phyloP scores from a whole-genome alignment of 768 basidiomycete species.

The Lactifluus pinguis region DNA sequence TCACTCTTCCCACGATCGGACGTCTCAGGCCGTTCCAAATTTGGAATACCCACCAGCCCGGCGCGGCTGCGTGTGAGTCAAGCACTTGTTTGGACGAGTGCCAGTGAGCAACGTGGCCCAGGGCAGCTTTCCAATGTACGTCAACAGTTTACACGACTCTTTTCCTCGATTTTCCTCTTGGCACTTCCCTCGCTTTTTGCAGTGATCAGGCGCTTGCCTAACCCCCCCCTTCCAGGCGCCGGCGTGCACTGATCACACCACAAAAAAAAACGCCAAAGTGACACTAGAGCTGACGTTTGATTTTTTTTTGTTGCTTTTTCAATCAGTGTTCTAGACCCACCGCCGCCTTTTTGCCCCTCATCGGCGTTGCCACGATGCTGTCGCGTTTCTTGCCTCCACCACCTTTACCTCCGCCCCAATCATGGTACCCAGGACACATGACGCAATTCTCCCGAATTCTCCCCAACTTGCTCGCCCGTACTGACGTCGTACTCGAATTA shows the following conservation, averaged over 20 bases:
- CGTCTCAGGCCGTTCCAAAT: background rate
- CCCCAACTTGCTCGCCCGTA: constrained; percentile 66
- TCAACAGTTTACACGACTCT: background rate
- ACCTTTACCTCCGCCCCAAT: constrained; percentile 60
- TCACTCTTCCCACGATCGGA: constrained; percentile 10
- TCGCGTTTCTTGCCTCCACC: constrained; percentile 33
- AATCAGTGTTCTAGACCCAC: background rate
- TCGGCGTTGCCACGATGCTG: constrained; percentile 24
- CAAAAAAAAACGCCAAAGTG: constrained; percentile 1
- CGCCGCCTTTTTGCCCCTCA: background rate
- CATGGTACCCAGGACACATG: constrained; percentile 98
- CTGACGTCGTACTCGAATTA: constrained; percentile 89
- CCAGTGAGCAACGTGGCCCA: constrained; percentile 2
- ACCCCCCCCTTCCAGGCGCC: background rate
- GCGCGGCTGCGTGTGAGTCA: background rate
- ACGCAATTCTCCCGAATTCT: constrained; percentile 72
- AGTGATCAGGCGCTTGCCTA: background rate
- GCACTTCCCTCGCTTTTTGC: background rate
- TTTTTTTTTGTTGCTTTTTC: background rate
- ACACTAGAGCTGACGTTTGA: background rate
- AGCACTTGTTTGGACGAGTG: no score
- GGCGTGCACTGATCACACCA: constrained; percentile 3
- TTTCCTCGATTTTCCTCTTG: background rate
- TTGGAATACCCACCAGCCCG: constrained; percentile 2
- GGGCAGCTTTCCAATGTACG: constrained; percentile 6